Base-by-base conservation (phyloP, 1,284 basidiomycete genomes). In the Malassezia yamatoensis region DNA sequence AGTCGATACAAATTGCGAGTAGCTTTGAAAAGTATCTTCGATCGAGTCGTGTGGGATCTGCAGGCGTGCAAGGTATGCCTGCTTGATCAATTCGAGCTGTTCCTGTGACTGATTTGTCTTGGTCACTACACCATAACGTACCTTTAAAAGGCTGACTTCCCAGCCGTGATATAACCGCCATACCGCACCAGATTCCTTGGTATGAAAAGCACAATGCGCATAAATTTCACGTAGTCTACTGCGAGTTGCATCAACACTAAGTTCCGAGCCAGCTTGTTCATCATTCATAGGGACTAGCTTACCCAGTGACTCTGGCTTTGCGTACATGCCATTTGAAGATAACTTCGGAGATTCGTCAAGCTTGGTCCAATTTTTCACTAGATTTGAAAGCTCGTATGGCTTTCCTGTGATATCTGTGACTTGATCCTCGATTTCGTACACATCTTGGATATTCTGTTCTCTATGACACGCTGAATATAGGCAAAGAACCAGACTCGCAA, bases 151-250 rank as follows among this genome's bases (percentile, higher is more conserved):
- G 0, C 51, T 43, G 11, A 52, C 41, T 45, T 72, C 70, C 37
- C 69, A 71, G 12, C 45, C 56, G 8, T 64, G 52, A 24, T 63
- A 67, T 45, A 61, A 43, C n/a, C 49, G 48, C 68, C 68, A 72
- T 3, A 69, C 49, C 8, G 49, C 34, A 11, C 64, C 60, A 21
- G 63, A 66, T 51, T 68, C 59, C 13, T 46, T 47, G 4, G 21
- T 13, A 36, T 58, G 55, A 46, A 45, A 58, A 5, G 55, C 55
- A 51, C 37, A 67, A 20, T 20, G 43, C 5, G 35, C 49, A 39
- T 54, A 54, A 20, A 51, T n/a, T 1, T 37, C 44, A n/a, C 51
- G 52, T 18, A 59, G 43, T 13, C 39, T 38, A 5, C 8, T 37
- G 4, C 52, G 47, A 33, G 29, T 29, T 2, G 41, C 34, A 11